Base-by-base conservation (phyloP, 495 filamentous ascomycete genomes). In the Cercophora sp. region DNA sequence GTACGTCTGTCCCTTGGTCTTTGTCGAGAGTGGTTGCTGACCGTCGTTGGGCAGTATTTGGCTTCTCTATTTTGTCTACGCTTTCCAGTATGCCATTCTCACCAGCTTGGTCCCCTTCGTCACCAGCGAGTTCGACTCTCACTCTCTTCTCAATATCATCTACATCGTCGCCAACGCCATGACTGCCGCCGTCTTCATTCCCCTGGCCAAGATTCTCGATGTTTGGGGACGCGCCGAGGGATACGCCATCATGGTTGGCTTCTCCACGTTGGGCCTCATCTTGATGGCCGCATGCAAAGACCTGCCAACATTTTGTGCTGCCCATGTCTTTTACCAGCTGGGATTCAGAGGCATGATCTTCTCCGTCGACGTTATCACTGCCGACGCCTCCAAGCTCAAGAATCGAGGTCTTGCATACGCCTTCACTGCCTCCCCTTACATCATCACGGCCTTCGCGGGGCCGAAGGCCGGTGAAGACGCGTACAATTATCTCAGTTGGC, bases 331-430 rank as follows among this genome's bases (percentile, higher is more conserved):
- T 45, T 74, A 72, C 56, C 50, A 37, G 34, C 36, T 62, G 27
- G 66, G 64, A 8, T 65, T 56, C 42, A 72, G 74, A 22, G 76
- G 73, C 5, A 68, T 83, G 45, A 75, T 73, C 35, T 68, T 77
- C 56, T 73, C 74, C 37, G 65, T 81, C 41, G 69, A 77, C 24
- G 68, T 84, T 51, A 79, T 84, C 67, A 75, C 80, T 5, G 79
- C 83, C 44, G 83, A 86, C 65, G 77, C 75, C 0, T 79, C 80
- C 8, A 72, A 69, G 8, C 58, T 85, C 55, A 67, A 72, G 26
- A 81, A 84, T 62, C 75, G 83, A 56, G 79, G 74, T 32, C 70
- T 84, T 39, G 70, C 77, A 3, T 79, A 75, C 55, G 80, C 75
- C 27, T 81, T 82, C 47, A 70, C 75, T 29, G 70, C 66, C 8